Base-by-base conservation (phyloP, 352 stramenopile species). In the Lagenidium giganteum region DNA sequence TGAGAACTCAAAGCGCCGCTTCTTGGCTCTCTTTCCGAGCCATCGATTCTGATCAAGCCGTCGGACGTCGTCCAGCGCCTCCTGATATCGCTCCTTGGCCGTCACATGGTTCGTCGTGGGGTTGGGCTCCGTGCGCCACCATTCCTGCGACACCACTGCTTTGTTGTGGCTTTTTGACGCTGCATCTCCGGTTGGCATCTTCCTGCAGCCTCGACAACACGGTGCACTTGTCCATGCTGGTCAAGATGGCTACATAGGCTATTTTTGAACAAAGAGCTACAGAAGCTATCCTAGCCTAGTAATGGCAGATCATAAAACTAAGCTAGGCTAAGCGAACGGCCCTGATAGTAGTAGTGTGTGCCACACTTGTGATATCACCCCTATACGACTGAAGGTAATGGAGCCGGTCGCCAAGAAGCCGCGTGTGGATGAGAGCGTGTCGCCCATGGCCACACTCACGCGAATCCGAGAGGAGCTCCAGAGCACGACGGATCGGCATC, bases 11-110 rank as follows among this genome's bases (percentile, higher is more conserved):
- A 83, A 84, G 6, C 54, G 51, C 13, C 61, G 57, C 33, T 67
- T 57, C 49, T 86, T 87, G 46, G 71, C 72, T 44, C 71, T 69
- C 25, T 83, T 82, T 8, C 67, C 69, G 18, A 90, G 57, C 78
- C 78, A 87, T 17, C 49, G 54, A 33, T 85, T 83, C 61, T 86
- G 72, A 28, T 87, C 63, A n/a, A 71, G 63, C 11, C 67, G 63
- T 18, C 66, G 54, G 47, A 85, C 45, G 23, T 85, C 70, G 38
- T 87, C 66, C 30, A 72, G 59, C 7, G 70, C 44, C 6, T 50
- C 50, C 1, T 51, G 69, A 31, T 71, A 54, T 14, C 42, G 61
- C 8, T 58, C 67, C 8, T 64, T 38, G 13, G 34, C 53, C 11
- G 42, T 37, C 3, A 33, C 29, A 1, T 31, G 48, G 18, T 45